Evolutionary conservation across 768 basidiomycete species (phyloP), one percentile per base, ranked within the genome.

Genomic region (Boletus reticuloceps): DNA sequence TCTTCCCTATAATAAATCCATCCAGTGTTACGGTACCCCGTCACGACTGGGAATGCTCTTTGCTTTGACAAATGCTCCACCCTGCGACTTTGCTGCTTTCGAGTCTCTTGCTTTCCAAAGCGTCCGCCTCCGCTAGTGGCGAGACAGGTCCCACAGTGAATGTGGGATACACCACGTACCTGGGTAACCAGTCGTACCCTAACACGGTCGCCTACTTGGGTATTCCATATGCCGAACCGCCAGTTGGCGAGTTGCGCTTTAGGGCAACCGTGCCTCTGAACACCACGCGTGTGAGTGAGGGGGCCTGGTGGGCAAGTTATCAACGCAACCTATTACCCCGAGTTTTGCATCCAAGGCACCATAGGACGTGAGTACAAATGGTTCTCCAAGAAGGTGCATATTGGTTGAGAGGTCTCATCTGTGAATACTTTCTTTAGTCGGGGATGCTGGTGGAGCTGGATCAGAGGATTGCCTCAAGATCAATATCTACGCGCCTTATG

Each of bases 391-490:
- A n/a, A 6, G 25, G 22, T 44, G 17, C 5, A n/a, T 37, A 5
- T 34, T 19, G 27, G 5, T 38, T 43, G 38, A 54, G 19, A 5
- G 32, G 8, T 8, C 27, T 29, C 29, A 29, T 29, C 29, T 29
- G 29, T 34, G 17, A 10, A 13, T 16, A 2, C 19, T n/a, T 25
- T 29, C 31, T 22, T 40, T 39, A 84, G 80, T 44, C 19, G 80
- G 79, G 10, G 83, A 83, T 61, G 75, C 79, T 22, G 84, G 85
- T 46, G 84, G 85, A 29, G 82, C 82, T 13, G 85, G 86, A 12
- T 80, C 79, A 41, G 85, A 87, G 68, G 84, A 86, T 58, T 87
- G 84, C 58, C 67, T 87, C 34, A 85, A 86, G 46, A 71, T 86
- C n/a, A 84, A 87, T 63, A 75, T 88, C 13, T 86, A 86, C 53